A percentile compares a stretch with the other conserved stretches of the same genome.
Evolutionary conservation across 176 grass and related monocot species (phyloP).

Genomic region (Cocos nucifera): DNA sequence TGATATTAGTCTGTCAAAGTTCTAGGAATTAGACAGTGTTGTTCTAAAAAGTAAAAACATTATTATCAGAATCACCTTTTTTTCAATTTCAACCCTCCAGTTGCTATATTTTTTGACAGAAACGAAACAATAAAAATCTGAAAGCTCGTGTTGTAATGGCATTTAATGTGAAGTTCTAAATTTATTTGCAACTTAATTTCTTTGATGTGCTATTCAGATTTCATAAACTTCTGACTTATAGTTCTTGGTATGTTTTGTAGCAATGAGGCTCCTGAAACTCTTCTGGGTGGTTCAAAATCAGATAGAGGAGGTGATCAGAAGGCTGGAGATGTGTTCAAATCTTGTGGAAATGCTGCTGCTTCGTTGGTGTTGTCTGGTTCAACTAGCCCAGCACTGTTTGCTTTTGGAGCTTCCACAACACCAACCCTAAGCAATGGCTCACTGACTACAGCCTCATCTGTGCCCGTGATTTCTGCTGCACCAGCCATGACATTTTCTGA

Average conservation of each 20-base stretch:
- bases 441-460: neutral
- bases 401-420: neutral
- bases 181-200: too few species aligned
- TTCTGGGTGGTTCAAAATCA: neutral
- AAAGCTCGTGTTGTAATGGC: too few species aligned
- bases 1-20: too few species aligned
- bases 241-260: neutral
- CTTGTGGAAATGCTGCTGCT: conserved; percentile 16
- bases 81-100: too few species aligned
- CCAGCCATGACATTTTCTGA: neutral
- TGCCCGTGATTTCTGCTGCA: neutral
- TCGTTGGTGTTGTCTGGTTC: neutral
- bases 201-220: too few species aligned
- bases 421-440: neutral
- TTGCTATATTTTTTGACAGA: too few species aligned
- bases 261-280: neutral
- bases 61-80: too few species aligned
- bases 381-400: neutral
- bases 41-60: too few species aligned
- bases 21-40: too few species aligned
- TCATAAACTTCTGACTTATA: neutral
- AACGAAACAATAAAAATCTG: too few species aligned
- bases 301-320: conserved; percentile 2
- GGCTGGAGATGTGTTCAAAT: neutral
- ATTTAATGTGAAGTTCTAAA: too few species aligned